phyloP scores from a whole-genome alignment of 345 rosid species.

The Anastatica hierochuntica region DNA sequence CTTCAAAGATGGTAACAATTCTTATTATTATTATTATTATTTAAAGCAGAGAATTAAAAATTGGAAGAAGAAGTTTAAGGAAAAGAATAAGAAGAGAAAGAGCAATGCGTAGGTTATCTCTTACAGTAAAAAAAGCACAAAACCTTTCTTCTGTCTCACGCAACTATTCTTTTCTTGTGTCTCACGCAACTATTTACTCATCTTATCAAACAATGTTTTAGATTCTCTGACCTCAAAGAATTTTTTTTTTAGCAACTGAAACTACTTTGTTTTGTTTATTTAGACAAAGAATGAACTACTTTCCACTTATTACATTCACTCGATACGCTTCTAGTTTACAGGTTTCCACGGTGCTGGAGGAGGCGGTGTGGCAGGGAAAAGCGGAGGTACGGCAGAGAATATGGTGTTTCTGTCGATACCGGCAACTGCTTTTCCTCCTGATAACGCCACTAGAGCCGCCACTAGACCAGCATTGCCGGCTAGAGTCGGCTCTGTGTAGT shows the following conservation, averaged over 20 bases:
- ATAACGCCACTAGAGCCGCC: conserved; percentile 80
- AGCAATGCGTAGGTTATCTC: conserved; percentile 9
- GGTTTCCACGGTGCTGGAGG: conserved; percentile 99
- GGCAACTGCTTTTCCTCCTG: conserved; percentile 38
- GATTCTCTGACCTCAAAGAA: no score
- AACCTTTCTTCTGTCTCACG: conserved; percentile 10
- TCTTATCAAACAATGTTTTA: no score
- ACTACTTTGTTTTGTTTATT: neutral
- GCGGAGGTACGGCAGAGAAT: conserved; percentile 73
- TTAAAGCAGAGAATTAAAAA: conserved; percentile 19
- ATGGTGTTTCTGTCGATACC: conserved; percentile 79
- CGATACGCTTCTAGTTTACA: neutral
- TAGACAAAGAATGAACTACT: neutral
- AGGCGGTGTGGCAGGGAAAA: conserved; percentile 74
- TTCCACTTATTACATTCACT: conserved; percentile 14
- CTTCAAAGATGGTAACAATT: conserved; percentile 9
- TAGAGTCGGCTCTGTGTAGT: conserved; percentile 87
- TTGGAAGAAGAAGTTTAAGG: conserved; percentile 4
- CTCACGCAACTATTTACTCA: conserved; percentile 6
- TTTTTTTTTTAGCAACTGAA: neutral
- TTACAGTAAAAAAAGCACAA: neutral
- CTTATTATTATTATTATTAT: conserved; percentile 6
- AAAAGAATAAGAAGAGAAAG: conserved; percentile 22
- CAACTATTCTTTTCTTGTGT: no score
- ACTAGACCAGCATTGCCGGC: conserved; percentile 89